Conservation (phyloP, 2,329 filamentous ascomycete genomes). For the Pseudovirgaria hyperparasitica region DNA sequence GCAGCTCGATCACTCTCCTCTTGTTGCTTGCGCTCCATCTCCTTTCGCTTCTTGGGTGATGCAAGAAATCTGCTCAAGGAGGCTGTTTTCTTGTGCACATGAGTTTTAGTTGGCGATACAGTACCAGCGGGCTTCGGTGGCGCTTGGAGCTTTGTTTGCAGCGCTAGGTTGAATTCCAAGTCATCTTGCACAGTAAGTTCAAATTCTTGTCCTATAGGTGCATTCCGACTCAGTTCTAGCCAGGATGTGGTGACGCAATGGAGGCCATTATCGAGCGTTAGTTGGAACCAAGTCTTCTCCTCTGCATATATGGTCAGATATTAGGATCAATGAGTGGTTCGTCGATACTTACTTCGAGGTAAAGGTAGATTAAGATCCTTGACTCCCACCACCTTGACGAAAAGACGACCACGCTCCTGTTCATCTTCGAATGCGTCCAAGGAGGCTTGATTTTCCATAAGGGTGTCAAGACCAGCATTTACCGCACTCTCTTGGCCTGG, state of each 20-base stretch:
- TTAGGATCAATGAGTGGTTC: neutral
- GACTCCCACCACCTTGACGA: slow-evolving; percentile 97
- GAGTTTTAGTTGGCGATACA: slow-evolving; percentile 48
- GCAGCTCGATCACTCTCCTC: slow-evolving; percentile 68
- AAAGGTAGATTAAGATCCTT: slow-evolving; percentile 90
- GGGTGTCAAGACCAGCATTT: slow-evolving; percentile 45
- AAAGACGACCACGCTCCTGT: slow-evolving; percentile 77
- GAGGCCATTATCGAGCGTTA: slow-evolving; percentile 95
- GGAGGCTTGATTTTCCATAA: slow-evolving; percentile 55
- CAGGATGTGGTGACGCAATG: slow-evolving; percentile 96
- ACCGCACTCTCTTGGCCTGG: slow-evolving; percentile 81
- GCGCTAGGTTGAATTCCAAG: slow-evolving; percentile 94
- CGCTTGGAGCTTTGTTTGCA: slow-evolving; percentile 88
- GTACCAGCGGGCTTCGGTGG: slow-evolving; percentile 40
- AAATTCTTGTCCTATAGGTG: slow-evolving; percentile 95
- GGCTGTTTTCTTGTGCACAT: slow-evolving; percentile 60
- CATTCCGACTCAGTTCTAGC: slow-evolving; percentile 82
- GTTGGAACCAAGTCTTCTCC: slow-evolving; percentile 84
- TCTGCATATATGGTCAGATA: slow-evolving; percentile 35
- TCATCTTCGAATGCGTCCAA: slow-evolving; percentile 58
- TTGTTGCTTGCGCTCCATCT: slow-evolving; percentile 72
- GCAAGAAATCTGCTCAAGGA: slow-evolving; percentile 69
- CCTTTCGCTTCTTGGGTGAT: slow-evolving; percentile 93
- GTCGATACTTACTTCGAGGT: slow-evolving; percentile 60
- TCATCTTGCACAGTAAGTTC: slow-evolving; percentile 95